Evolutionary conservation across 306 rosid genomes (phyloP).

Genomic region (Castanospermum australe): DNA sequence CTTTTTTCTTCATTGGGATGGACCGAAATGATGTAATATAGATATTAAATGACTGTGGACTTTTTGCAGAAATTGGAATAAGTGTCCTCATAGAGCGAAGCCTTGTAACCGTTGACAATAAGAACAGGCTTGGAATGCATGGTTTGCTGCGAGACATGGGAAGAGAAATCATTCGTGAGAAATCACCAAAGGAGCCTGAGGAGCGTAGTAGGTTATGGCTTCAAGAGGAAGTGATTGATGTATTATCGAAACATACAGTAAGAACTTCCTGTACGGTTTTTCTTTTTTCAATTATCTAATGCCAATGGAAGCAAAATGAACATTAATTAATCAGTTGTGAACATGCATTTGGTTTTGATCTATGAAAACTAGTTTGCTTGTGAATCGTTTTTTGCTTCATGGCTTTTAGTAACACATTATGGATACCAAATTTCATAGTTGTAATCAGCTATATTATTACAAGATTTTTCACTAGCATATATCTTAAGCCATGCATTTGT

Average conservation of each 20-base stretch:
- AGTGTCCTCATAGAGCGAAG: constrained; percentile 23
- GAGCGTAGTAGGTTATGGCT: constrained; percentile 27
- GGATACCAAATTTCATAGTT: too few species aligned
- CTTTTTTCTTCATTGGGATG: constrained; percentile 43
- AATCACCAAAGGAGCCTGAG: not conserved
- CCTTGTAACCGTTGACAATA: constrained; percentile 21
- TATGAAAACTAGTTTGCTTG: too few species aligned
- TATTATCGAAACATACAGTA: constrained; percentile 10
- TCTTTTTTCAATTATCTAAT: too few species aligned
- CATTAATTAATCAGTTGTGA: too few species aligned
- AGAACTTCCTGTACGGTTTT: constrained; percentile 2
- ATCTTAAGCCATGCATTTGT: too few species aligned
- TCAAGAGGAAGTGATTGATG: not conserved
- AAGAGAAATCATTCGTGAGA: constrained; percentile 29
- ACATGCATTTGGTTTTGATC: too few species aligned
- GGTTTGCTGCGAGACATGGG: constrained; percentile 44
- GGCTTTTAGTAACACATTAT: too few species aligned
- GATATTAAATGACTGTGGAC: constrained; percentile 34
- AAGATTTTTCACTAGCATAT: too few species aligned
- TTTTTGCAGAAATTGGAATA: constrained; percentile 34
- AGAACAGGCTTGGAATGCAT: constrained; percentile 28
- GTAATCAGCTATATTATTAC: too few species aligned
- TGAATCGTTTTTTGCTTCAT: too few species aligned
- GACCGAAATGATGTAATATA: not conserved
- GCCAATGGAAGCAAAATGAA: too few species aligned